phyloP scores from a whole-genome alignment of 805 yeast species.

The Grigorovia jiainica region DNA sequence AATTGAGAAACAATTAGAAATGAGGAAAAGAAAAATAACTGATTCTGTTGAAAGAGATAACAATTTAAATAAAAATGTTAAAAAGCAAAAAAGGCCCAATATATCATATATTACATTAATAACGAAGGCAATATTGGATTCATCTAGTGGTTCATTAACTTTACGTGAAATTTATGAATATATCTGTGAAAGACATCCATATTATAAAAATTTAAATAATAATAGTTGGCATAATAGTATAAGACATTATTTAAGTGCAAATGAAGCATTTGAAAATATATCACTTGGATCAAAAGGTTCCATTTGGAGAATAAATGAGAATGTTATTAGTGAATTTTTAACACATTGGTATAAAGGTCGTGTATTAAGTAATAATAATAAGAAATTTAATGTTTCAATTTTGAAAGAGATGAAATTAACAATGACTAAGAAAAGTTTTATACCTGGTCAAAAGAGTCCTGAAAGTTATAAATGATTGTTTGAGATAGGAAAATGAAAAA shows the following conservation, averaged over 20 bases:
- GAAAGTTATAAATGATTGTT: neutral
- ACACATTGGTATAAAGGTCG: slow-evolving; percentile 69
- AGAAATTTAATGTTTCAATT: slow-evolving; percentile 65
- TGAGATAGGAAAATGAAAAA: neutral
- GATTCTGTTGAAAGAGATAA: neutral
- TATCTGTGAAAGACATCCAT: slow-evolving; percentile 50
- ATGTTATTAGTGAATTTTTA: slow-evolving; percentile 74
- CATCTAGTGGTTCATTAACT: slow-evolving; percentile 76
- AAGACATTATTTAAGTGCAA: slow-evolving; percentile 85
- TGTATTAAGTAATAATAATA: slow-evolving; percentile 39
- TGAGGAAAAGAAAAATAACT: neutral
- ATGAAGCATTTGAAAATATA: slow-evolving; percentile 92
- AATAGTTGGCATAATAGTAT: slow-evolving; percentile 97
- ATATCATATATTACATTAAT: slow-evolving; percentile 96
- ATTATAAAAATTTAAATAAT: slow-evolving; percentile 25
- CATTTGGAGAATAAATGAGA: slow-evolving; percentile 93
- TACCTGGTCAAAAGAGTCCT: slow-evolving; percentile 25
- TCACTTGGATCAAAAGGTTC: slow-evolving; percentile 98
- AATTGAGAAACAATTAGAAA: too few species aligned
- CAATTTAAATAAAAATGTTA: neutral
- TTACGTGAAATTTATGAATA: slow-evolving; percentile 84
- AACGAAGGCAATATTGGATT: slow-evolving; percentile 87
- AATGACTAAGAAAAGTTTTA: slow-evolving; percentile 36
- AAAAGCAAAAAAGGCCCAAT: slow-evolving; percentile 68
- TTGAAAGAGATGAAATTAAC: slow-evolving; percentile 70